Percentiles rank a stretch among this genome's conserved stretches.
Evolutionary conservation across 441 rosid species (phyloP).

Genomic region (Isatis lusitanica): DNA sequence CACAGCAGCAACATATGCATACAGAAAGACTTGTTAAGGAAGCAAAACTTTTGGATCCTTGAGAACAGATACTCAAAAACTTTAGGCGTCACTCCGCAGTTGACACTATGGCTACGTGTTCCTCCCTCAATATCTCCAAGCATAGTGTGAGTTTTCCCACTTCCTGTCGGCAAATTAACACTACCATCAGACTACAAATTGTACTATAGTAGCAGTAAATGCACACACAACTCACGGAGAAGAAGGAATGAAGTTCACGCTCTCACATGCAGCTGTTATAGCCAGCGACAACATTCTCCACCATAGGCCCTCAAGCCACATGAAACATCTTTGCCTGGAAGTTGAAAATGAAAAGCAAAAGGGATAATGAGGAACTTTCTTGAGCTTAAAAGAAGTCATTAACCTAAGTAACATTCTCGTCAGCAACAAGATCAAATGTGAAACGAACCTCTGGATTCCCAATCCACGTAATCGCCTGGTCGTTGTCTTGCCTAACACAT

Average conservation of each 20-base stretch:
- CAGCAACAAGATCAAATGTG: slow-evolving; percentile 95
- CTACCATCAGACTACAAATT: too few relatives aligned
- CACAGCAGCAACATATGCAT: neutral
- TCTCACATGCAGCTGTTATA: slow-evolving; percentile 96
- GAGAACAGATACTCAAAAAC: slow-evolving; percentile 89
- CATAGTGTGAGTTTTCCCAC: slow-evolving; percentile 99
- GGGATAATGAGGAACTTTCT: too few relatives aligned
- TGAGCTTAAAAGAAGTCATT: too few relatives aligned
- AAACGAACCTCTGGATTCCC: slow-evolving; percentile 93
- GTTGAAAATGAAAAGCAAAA: too few relatives aligned
- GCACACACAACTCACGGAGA: neutral
- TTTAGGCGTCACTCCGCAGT: slow-evolving; percentile 96
- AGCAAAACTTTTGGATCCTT: slow-evolving; percentile 84
- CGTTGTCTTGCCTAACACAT: slow-evolving; percentile 90
- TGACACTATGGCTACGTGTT: slow-evolving; percentile 89
- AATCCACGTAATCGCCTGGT: slow-evolving; percentile 84
- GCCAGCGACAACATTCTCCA: slow-evolving; percentile 92
- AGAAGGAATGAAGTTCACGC: slow-evolving; percentile 7
- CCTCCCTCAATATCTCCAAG: slow-evolving; percentile 99
- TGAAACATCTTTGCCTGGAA: slow-evolving; percentile 81
- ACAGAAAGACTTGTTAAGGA: neutral
- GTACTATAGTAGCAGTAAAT: neutral
- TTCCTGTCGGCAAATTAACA: slow-evolving; percentile 40
- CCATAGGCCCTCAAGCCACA: slow-evolving; percentile 97
- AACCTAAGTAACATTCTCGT: slow-evolving; percentile 81